These are phyloP conservation scores for Pichia terricola DNA, from an alignment of 1,139 yeast species.

Conservation along the genomic window DNA sequence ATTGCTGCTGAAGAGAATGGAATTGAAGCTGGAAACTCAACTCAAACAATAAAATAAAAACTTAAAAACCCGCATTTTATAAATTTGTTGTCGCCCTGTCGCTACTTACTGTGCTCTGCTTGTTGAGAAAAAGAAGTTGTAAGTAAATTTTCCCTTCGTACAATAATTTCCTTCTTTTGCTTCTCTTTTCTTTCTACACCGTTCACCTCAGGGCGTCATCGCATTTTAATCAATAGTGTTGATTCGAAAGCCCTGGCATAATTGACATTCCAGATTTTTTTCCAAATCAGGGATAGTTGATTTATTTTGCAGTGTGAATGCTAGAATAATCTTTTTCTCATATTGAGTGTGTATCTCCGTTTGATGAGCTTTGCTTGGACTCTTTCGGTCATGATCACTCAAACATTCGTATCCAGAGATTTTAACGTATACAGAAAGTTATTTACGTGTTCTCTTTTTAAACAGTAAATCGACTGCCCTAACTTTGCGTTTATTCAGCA, in stretches of 20 bases:
- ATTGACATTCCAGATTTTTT: not conserved
- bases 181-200: not conserved
- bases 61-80: no score
- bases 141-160: no score
- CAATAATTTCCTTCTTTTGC: not conserved
- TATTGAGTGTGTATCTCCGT: constrained; percentile 14
- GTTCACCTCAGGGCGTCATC: constrained; percentile 10
- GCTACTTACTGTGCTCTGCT: no score
- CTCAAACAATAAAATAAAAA: no score
- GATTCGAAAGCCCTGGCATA: constrained; percentile 9
- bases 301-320: constrained; percentile 2
- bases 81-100: no score
- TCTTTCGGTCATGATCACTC: constrained; percentile 14
- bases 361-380: constrained; percentile 12
- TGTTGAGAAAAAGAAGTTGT: no score
- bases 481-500: not conserved
- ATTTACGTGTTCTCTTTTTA: constrained; percentile 1
- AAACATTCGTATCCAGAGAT: constrained; percentile 3
- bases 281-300: not conserved
- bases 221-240: constrained; percentile 1
- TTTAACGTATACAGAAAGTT: no score
- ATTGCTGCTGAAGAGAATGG: no score
- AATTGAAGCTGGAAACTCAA: no score
- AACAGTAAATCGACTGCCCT: constrained; percentile 7
- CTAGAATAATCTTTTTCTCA: constrained; percentile 4